Conservation (phyloP, 768 basidiomycete species). For the Leccinellum rugosiceps region DNA sequence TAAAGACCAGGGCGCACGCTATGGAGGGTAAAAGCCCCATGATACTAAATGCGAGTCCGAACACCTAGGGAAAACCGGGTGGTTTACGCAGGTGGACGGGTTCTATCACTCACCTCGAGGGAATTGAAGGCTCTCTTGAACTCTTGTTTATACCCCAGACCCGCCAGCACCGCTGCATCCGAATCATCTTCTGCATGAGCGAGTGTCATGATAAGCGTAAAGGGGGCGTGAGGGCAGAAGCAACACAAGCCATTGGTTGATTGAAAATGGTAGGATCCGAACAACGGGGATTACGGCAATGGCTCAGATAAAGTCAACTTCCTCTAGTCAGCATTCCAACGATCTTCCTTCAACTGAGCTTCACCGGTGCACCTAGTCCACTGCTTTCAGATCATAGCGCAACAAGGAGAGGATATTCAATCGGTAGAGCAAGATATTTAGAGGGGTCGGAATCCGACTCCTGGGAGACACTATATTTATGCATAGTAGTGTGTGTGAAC, state of each 20-base stretch:
- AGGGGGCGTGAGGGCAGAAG: not conserved
- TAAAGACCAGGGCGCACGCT: constrained; percentile 37
- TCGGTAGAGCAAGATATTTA: no score
- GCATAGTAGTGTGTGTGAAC: no score
- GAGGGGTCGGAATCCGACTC: no score
- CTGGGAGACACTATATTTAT: not conserved
- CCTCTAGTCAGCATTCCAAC: no score
- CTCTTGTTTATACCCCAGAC: constrained; percentile 34
- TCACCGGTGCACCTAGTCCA: no score
- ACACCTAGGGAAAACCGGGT: constrained; percentile 43
- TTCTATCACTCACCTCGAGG: constrained; percentile 20
- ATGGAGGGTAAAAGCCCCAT: constrained; percentile 66
- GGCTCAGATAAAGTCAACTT: no score
- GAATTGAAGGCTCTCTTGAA: constrained; percentile 32
- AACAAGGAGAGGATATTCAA: no score
- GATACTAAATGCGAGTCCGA: constrained; percentile 66
- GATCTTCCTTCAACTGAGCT: no score
- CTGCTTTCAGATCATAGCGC: not conserved
- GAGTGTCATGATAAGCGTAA: not conserved
- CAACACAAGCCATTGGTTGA: not conserved
- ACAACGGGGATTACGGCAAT: not conserved
- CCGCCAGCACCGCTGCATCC: constrained; percentile 28
- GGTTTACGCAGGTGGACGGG: not conserved
- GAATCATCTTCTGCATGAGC: not conserved
- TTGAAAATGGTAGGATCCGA: not conserved